Evolutionary conservation across 208 protist genomes (phyloP), one percentile per base, ranked within the genome.

Genomic region (Trypanosoma cruzi): DNA sequence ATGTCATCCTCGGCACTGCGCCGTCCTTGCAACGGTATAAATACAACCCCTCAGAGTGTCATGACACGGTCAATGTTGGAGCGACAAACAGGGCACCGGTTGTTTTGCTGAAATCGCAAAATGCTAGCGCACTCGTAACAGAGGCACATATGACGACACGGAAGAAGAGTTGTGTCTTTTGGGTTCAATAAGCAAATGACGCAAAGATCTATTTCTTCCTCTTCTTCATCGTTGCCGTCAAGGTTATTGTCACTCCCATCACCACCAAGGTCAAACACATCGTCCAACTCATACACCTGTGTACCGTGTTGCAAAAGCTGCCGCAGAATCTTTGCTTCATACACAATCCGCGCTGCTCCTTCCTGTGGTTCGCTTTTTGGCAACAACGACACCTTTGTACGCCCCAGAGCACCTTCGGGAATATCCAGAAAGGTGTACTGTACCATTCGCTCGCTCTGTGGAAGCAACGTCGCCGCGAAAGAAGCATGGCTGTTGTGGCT

Each of bases 11-110:
- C 26, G 20, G 49, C 26, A 24, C n/a, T 11, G 31, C 14, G 31
- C 14, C 20, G 18, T 72, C 13, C 20, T 3, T 28, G 10, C 48
- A 22, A 50, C 22, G 44, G 37, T 24, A 36, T 16, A 44, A 4
- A 14, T 14, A 44, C 3, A 16, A 44, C 40, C 1, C 3, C 22
- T 52, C 76, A 92, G 11, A 88, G 58, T 20, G 80, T 89, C 75
- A 97, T 81, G 32, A 92, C 53, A 8, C 81, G 81, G 20, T 86
- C 78, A 68, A 97, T 96, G 10, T 71, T 68, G 14, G 54, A 34
- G 26, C 96, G 80, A 77, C 96, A 98, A 20, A 98, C 84, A 14
- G 96, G 96, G 80, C 96, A 98, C 44, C 92, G 88, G 69, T 95
- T 97, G 60, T 76, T 89, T 31, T 74, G 67, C 16, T 74, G 71